phyloP scores from a whole-genome alignment of 2,329 filamentous ascomycete species.

The Thelonectria discophora region DNA sequence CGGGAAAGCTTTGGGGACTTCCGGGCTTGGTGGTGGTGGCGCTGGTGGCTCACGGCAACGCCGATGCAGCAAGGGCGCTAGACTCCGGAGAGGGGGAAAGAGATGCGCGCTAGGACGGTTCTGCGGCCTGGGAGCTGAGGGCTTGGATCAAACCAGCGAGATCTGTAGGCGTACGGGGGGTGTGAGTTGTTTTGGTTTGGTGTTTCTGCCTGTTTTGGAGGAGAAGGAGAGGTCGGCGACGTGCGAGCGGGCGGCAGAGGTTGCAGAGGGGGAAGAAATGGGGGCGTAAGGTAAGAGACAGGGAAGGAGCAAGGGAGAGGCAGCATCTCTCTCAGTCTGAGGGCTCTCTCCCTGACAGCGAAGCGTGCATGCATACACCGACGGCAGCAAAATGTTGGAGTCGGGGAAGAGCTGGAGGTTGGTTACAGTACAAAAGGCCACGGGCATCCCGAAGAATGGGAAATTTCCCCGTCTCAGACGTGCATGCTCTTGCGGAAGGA shows the following conservation, averaged over 20 bases:
- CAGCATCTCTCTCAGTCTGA: no score
- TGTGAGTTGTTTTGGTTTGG: no score
- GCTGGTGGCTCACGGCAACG: conserved; percentile 25
- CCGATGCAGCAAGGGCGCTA: conserved; percentile 25
- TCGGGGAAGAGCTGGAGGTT: no score
- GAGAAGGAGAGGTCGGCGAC: conserved; percentile 21
- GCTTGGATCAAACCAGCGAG: conserved; percentile 10
- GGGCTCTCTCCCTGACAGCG: no score
- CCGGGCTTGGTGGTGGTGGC: no score
- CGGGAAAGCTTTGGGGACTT: no score
- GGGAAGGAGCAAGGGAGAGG: neutral
- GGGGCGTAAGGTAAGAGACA: neutral
- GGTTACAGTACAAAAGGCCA: conserved; percentile 10
- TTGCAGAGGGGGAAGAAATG: neutral
- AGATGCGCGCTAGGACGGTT: conserved; percentile 31
- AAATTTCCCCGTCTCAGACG: conserved; percentile 7
- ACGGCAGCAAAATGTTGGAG: no score
- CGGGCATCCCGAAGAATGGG: conserved; percentile 14
- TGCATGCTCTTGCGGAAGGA: neutral
- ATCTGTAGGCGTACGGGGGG: conserved; percentile 7
- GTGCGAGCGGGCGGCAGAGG: conserved; percentile 14
- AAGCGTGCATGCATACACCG: neutral
- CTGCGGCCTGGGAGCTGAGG: conserved; percentile 39
- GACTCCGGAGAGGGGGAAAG: conserved; percentile 9
- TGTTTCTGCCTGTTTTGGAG: conserved; percentile 8